Percentiles rank a stretch among this genome's conserved stretches.
These are phyloP conservation scores for Phytopythium chamaehyphon DNA, from an alignment of 352 stramenopile species.

Conservation along the genomic window DNA sequence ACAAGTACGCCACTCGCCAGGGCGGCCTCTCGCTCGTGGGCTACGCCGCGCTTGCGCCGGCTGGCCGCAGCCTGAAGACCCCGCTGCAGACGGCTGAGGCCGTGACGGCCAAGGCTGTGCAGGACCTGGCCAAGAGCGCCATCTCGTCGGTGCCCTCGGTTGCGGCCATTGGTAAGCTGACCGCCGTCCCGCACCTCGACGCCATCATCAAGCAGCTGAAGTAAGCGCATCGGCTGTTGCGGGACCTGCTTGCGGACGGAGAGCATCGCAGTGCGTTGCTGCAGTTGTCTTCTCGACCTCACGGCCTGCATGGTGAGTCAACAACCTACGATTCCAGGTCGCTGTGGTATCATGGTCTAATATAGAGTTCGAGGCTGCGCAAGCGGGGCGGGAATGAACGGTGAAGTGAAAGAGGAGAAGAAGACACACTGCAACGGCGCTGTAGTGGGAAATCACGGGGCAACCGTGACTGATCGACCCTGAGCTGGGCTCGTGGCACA, in stretches of 20 bases:
- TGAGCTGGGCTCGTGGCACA: background rate
- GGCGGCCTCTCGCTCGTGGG: constrained; percentile 40
- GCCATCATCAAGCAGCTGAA: constrained; percentile 71
- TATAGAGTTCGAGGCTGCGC: background rate
- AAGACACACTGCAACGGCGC: background rate
- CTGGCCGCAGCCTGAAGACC: constrained; percentile 32
- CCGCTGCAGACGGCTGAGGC: constrained; percentile 32
- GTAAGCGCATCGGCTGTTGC: constrained; percentile 30
- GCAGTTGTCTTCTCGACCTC: background rate
- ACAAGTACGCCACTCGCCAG: constrained; percentile 36
- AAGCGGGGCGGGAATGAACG: background rate
- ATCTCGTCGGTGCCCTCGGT: constrained; percentile 68
- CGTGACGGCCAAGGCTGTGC: constrained; percentile 62
- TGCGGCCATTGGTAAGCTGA: constrained; percentile 71
- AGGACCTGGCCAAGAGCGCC: constrained; percentile 76
- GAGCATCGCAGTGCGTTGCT: too few species aligned
- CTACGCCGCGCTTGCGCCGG: constrained; percentile 20
- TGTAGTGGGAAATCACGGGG: too few species aligned
- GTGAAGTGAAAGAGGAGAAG: constrained; percentile 3
- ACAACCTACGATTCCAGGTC: too few species aligned
- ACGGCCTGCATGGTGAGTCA: too few species aligned
- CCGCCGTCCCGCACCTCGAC: constrained; percentile 66
- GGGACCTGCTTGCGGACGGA: too few species aligned
- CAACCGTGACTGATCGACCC: background rate
- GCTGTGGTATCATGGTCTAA: too few species aligned